Conservation (phyloP, 1,284 basidiomycete genomes). For the Sanguinoderma infundibulare region DNA sequence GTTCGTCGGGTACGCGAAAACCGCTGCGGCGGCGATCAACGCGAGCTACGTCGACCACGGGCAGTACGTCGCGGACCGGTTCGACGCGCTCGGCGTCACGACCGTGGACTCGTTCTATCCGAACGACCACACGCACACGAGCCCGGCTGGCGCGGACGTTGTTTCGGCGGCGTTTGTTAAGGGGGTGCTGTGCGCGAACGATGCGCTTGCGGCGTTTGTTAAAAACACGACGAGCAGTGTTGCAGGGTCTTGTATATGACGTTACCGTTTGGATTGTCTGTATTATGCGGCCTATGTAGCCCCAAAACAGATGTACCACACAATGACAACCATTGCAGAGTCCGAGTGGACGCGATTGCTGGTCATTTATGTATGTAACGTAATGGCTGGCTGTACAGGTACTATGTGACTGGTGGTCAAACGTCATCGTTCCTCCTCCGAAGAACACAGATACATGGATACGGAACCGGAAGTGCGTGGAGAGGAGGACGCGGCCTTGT, state of each 20-base stretch:
- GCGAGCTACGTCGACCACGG: conserved; percentile 53
- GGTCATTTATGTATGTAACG: too few species aligned
- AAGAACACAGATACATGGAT: too few species aligned
- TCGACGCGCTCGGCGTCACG: conserved; percentile 46
- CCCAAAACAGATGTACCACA: too few species aligned
- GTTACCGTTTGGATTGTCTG: background rate
- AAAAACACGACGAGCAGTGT: conserved; percentile 13
- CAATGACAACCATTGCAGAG: too few species aligned
- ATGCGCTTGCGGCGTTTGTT: conserved; percentile 11
- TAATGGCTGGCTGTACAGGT: too few species aligned
- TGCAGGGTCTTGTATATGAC: conserved; percentile 11
- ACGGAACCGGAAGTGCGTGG: too few species aligned
- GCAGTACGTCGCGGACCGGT: conserved; percentile 46
- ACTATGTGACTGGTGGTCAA: too few species aligned
- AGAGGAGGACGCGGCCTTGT: too few species aligned
- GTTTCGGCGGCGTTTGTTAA: conserved; percentile 49
- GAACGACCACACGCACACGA: conserved; percentile 53
- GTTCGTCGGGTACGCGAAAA: conserved; percentile 51
- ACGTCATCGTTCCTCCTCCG: too few species aligned
- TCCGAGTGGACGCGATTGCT: too few species aligned
- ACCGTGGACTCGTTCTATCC: conserved; percentile 48
- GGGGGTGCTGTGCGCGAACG: conserved; percentile 15
- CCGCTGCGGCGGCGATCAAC: conserved; percentile 42
- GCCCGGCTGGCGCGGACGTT: conserved; percentile 44
- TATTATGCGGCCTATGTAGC: too few species aligned